These are phyloP conservation scores for Penicillium freii DNA, from an alignment of 2,329 filamentous ascomycete genomes.

Conservation along the genomic window DNA sequence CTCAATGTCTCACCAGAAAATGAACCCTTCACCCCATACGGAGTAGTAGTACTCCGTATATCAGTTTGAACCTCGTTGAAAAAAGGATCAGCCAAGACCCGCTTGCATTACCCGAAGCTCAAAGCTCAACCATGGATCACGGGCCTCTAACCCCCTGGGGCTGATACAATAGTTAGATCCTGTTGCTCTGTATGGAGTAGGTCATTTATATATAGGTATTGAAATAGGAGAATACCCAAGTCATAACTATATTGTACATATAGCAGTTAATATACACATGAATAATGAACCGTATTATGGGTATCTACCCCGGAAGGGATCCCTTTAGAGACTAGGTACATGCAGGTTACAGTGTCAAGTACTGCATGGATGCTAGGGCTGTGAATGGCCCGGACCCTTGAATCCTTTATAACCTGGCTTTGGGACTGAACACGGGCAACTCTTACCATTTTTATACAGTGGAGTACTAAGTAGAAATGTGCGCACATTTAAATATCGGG, in stretches of 20 bases:
- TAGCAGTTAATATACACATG: neutral
- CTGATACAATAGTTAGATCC: neutral
- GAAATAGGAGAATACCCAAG: neutral
- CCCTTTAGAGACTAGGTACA: slow-evolving; percentile 5
- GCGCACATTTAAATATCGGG: slow-evolving; percentile 13
- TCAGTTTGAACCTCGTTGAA: neutral
- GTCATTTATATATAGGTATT: neutral
- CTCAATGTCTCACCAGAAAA: neutral
- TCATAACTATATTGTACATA: neutral
- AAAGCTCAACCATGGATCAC: neutral
- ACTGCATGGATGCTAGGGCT: slow-evolving; percentile 10
- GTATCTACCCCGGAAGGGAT: slow-evolving; percentile 10
- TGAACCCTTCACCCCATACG: neutral
- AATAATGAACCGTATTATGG: neutral
- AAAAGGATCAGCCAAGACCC: neutral
- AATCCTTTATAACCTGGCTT: neutral
- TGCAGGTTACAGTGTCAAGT: slow-evolving; percentile 19
- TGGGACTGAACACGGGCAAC: neutral
- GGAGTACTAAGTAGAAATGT: slow-evolving; percentile 2
- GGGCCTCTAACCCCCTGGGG: neutral
- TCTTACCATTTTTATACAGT: neutral
- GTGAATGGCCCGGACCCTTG: neutral
- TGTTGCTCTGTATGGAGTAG: too few species aligned
- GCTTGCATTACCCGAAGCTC: neutral
- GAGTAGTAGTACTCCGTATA: too few species aligned